These are phyloP conservation scores for Tricladium varicosporioides DNA, from an alignment of 2,329 filamentous ascomycete species.

Conservation along the genomic window DNA sequence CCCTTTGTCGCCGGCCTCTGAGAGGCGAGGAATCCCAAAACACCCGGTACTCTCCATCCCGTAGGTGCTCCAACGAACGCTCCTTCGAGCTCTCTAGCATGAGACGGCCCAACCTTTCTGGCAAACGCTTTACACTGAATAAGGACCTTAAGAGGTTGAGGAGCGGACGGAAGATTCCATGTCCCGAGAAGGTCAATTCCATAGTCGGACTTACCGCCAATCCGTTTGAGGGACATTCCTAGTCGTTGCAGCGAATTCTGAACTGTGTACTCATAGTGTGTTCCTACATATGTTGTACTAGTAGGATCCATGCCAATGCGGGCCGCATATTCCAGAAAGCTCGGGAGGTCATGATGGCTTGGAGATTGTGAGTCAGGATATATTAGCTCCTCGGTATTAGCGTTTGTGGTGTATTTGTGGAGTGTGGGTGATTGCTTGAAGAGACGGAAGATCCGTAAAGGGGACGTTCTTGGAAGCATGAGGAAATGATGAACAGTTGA, in stretches of 20 bases:
- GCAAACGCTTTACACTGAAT: slow-evolving; percentile 69
- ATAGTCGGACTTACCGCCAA: slow-evolving; percentile 64
- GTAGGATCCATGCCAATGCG: slow-evolving; percentile 52
- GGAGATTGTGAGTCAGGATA: slow-evolving; percentile 47
- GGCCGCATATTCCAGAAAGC: slow-evolving; percentile 63
- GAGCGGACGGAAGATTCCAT: slow-evolving; percentile 57
- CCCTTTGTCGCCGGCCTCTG: slow-evolving; percentile 73
- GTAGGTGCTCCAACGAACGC: slow-evolving; percentile 71
- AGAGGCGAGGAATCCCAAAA: slow-evolving; percentile 70
- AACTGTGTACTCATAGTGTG: slow-evolving; percentile 73
- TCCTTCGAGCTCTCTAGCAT: slow-evolving; percentile 76
- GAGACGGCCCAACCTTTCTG: slow-evolving; percentile 50
- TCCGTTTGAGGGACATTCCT: slow-evolving; percentile 63
- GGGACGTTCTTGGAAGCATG: slow-evolving; percentile 23
- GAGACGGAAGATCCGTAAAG: slow-evolving; percentile 20
- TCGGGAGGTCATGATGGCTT: slow-evolving; percentile 60
- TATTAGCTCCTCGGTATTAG: slow-evolving; percentile 28
- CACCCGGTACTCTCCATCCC: slow-evolving; percentile 64
- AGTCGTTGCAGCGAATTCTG: slow-evolving; percentile 53
- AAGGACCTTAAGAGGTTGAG: slow-evolving; percentile 44
- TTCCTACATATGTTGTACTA: slow-evolving; percentile 67
- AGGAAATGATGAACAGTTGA: not conserved
- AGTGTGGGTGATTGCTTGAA: slow-evolving; percentile 16
- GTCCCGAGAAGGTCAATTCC: slow-evolving; percentile 74
- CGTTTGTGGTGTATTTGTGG: slow-evolving; percentile 27